phyloP scores from a whole-genome alignment of 352 stramenopile species.

The Phytophthora ohioensis region DNA sequence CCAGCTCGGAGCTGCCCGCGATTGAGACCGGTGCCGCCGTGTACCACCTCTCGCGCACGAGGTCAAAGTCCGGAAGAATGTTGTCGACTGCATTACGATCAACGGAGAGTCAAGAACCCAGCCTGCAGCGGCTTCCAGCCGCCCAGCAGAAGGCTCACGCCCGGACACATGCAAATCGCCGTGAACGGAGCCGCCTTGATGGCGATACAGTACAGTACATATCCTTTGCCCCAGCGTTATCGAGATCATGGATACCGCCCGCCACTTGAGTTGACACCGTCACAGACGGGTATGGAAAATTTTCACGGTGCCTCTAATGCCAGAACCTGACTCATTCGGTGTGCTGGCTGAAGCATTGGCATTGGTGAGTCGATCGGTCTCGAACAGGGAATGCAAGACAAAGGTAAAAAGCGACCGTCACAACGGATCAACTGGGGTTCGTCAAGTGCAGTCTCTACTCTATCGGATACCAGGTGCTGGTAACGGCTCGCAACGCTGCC shows the following conservation, averaged over 20 bases:
- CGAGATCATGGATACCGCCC: slow-evolving; percentile 19
- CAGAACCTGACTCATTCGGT: slow-evolving; percentile 10
- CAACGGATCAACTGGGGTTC: neutral
- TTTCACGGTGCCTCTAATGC: slow-evolving; percentile 9
- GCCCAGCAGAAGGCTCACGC: slow-evolving; percentile 5
- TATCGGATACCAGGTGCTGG: slow-evolving; percentile 4
- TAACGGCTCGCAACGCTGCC: neutral
- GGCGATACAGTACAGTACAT: slow-evolving; percentile 2
- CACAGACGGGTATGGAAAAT: slow-evolving; percentile 8
- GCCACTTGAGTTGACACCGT: slow-evolving; percentile 26
- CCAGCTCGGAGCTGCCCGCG: neutral
- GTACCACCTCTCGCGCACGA: slow-evolving; percentile 48
- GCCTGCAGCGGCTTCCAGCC: neutral
- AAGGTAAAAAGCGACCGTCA: neutral
- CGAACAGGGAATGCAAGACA: neutral
- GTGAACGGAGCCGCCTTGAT: slow-evolving; percentile 2
- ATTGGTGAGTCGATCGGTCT: too few species aligned
- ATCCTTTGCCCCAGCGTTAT: slow-evolving; percentile 10
- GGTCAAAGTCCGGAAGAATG: slow-evolving; percentile 36
- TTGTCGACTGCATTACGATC: slow-evolving; percentile 37
- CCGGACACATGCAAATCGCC: slow-evolving; percentile 20
- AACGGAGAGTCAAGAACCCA: slow-evolving; percentile 10
- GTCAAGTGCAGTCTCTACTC: slow-evolving; percentile 12
- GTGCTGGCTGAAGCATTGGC: neutral
- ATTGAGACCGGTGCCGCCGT: neutral